phyloP scores from a whole-genome alignment of 257 asterid species.

The Buddleja alternifolia region DNA sequence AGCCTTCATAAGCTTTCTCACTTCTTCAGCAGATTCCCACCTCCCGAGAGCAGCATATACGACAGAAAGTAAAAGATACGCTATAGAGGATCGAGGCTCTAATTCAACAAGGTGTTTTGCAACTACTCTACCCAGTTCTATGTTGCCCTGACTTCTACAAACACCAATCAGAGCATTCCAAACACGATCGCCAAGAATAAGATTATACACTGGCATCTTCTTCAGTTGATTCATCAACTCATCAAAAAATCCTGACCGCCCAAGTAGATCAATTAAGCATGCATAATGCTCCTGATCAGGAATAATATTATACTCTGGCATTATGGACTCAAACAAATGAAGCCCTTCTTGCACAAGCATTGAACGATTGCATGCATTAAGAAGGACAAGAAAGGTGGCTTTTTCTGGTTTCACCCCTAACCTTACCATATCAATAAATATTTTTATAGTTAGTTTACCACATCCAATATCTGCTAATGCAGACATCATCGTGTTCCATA shows the following conservation, averaged over 20 bases:
- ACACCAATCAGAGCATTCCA: constrained; percentile 68
- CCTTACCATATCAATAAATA: constrained; percentile 52
- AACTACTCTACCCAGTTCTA: constrained; percentile 54
- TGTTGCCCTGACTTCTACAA: constrained; percentile 58
- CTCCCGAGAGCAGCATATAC: constrained; percentile 60
- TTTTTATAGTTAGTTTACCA: constrained; percentile 53
- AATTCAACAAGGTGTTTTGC: constrained; percentile 55
- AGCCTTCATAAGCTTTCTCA: constrained; percentile 49
- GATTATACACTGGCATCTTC: constrained; percentile 43
- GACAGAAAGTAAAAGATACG: constrained; percentile 50
- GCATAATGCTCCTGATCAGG: constrained; percentile 70
- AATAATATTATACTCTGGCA: constrained; percentile 35
- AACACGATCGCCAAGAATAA: constrained; percentile 44
- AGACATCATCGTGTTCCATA: constrained; percentile 73
- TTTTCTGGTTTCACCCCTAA: constrained; percentile 60
- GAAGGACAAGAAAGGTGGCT: constrained; percentile 58
- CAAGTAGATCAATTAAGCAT: constrained; percentile 63
- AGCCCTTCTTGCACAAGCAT: constrained; percentile 67
- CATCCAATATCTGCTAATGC: constrained; percentile 67
- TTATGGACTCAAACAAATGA: constrained; percentile 50
- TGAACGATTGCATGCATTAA: constrained; percentile 66
- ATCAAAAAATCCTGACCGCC: constrained; percentile 54
- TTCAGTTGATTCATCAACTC: constrained; percentile 50
- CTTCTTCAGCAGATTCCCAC: constrained; percentile 59
- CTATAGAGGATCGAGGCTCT: constrained; percentile 48